Evolutionary conservation across 2,329 filamentous ascomycete genomes (phyloP), one percentile per base, ranked within the genome.

Genomic region (Paraconiothyrium brasiliense): DNA sequence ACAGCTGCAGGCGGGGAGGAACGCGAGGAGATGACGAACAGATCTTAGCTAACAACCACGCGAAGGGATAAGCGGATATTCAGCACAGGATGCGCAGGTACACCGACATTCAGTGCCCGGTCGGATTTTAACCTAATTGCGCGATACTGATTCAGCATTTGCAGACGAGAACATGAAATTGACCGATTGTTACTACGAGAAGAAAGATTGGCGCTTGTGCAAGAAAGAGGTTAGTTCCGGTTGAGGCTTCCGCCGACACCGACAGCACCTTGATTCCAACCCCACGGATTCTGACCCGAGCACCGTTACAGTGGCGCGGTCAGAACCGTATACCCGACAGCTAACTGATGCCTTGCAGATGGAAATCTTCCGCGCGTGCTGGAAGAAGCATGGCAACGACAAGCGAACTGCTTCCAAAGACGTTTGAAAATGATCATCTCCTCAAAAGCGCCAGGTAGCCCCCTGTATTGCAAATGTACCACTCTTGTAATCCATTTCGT

Each of bases 61-160:
- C 16, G n/a, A 76, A 98, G 94, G 94, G 94, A 98, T 83, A 94
- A 97, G 86, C 87, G 95, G 76, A 98, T 98, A 79, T 97, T 93
- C 83, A 97, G 93, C 83, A 98, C 94, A 2, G 95, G 94, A 61
- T 98, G 94, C 76, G 88, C 93, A 80, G 90, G 94, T 97, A 82
- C 14, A 65, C 63, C n/a, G 4, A 20, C 9, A 1, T 50, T 16
- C 49, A 34, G n/a, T 30, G 16, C n/a, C 16, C 14, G 30, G 34
- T 8, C n/a, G 22, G 35, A 13, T 14, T 20, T 20, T 6, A 30
- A 22, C 1, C 10, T 30, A 35, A 50, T 22, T 37, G 9, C 13
- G 13, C 2, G 3, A 43, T 24, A 30, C 24, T 52, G 22, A 27
- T 55, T 32, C 13, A 63, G 32, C 16, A 20, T 13, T 35, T 24